phyloP scores from a whole-genome alignment of 2,329 filamentous ascomycete species.

The Xylaria sp. region DNA sequence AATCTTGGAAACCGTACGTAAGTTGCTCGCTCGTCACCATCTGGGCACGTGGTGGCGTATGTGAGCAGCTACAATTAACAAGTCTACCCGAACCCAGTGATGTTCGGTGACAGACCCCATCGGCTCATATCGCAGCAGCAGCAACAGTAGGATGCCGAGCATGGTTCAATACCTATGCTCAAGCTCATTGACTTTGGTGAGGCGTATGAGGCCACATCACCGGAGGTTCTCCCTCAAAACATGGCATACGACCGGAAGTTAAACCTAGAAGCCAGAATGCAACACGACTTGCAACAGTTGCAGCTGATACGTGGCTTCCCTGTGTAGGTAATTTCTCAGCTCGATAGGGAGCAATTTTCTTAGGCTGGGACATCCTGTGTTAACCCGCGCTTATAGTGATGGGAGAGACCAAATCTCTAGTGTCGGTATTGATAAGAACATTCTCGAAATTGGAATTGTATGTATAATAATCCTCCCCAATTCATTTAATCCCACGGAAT shows the following conservation, averaged over 20 bases:
- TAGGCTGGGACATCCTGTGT: not conserved
- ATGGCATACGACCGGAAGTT: not conserved
- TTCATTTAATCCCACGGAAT: not conserved
- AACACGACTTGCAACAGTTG: not conserved
- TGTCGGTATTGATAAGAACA: not conserved
- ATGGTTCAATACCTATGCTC: not conserved
- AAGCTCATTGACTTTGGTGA: constrained; percentile 3
- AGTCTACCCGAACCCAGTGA: not conserved
- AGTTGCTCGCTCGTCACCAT: not conserved
- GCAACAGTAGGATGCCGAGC: not conserved
- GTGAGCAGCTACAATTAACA: not conserved
- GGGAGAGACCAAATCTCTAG: not conserved
- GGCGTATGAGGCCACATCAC: not conserved
- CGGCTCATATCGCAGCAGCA: no score
- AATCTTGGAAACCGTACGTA: not conserved
- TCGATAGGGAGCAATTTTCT: not conserved
- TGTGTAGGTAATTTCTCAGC: not conserved
- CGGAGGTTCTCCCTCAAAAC: not conserved
- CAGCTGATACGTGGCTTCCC: not conserved
- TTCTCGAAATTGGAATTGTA: not conserved
- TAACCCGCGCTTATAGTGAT: not conserved
- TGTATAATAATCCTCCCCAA: not conserved
- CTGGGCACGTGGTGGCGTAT: not conserved
- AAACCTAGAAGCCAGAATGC: not conserved
- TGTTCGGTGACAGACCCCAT: not conserved